Evolutionary conservation across 1,284 basidiomycete genomes (phyloP).

Genomic region (Singerocomus inundabilis): DNA sequence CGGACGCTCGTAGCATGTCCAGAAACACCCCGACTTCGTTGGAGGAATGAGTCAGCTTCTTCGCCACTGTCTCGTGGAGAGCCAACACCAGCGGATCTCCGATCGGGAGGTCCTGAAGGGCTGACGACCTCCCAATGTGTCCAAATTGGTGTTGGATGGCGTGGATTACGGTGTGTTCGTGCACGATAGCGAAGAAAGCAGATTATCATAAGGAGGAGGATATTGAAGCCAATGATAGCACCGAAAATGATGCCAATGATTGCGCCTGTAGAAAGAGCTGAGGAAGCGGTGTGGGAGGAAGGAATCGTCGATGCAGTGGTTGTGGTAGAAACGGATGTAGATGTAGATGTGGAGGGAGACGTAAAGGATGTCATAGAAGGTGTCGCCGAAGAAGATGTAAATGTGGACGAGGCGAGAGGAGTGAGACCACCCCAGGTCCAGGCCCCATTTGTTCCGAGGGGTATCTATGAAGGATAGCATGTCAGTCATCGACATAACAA

Average conservation of each 20-base stretch:
- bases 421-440: conserved; percentile 68
- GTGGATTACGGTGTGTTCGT: conserved; percentile 36
- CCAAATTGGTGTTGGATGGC: conserved; percentile 45
- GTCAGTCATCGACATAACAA: conserved; percentile 14
- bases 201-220: conserved; percentile 50
- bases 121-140: conserved; percentile 53
- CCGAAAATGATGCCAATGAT: conserved; percentile 51
- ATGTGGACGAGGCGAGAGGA: conserved; percentile 41
- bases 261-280: conserved; percentile 29
- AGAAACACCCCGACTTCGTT: conserved; percentile 32
- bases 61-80: conserved; percentile 65
- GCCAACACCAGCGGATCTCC: conserved; percentile 53
- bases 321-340: conserved; percentile 26
- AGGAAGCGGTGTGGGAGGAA: conserved; percentile 27
- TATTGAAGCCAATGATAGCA: conserved; percentile 37
- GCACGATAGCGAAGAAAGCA: conserved; percentile 51
- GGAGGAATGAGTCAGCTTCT: conserved; percentile 62
- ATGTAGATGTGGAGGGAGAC: conserved; percentile 27
- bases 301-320: conserved; percentile 31
- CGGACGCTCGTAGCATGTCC: conserved; percentile 22
- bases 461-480: conserved; percentile 49
- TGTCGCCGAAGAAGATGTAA: no score
- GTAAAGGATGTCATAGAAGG: no score
- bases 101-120: conserved; percentile 27
- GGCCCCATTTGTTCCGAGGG: conserved; percentile 53